phyloP scores from a whole-genome alignment of 73 alveolate genomes.

The Tetrahymena borealis region DNA sequence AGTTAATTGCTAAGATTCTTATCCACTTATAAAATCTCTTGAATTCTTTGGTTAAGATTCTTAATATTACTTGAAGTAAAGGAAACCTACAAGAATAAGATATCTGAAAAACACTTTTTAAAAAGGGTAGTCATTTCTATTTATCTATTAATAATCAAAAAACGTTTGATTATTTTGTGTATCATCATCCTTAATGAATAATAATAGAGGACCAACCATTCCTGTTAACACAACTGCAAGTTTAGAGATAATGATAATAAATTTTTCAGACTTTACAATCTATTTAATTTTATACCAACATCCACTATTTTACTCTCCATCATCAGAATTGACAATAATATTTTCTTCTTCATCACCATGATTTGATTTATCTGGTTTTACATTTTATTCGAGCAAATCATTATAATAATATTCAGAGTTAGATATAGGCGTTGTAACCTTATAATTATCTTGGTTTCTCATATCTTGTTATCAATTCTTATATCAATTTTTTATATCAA shows the following conservation, averaged over 20 bases:
- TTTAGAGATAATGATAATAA: neutral
- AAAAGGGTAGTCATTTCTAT: neutral
- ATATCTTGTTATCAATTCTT: neutral
- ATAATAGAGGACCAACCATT: neutral
- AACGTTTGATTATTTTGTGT: neutral
- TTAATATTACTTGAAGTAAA: neutral
- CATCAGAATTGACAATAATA: neutral
- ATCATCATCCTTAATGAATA: neutral
- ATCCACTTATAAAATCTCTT: neutral
- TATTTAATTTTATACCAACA: neutral
- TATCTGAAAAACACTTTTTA: neutral
- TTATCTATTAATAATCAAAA: neutral
- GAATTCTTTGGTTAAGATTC: neutral
- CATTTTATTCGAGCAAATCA: neutral
- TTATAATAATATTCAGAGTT: neutral
- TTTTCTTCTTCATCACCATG: neutral
- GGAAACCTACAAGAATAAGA: neutral
- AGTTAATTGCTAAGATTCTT: neutral
- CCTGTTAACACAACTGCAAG: neutral
- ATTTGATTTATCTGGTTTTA: neutral
- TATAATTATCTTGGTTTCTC: neutral
- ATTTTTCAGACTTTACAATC: neutral
- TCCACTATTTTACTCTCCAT: neutral
- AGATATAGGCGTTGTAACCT: neutral
- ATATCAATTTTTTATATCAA: neutral